A percentile compares a stretch with the other conserved stretches of the same genome.
Conservation (phyloP, 2,329 filamentous ascomycete species). For the Microsporum ferrugineum region DNA sequence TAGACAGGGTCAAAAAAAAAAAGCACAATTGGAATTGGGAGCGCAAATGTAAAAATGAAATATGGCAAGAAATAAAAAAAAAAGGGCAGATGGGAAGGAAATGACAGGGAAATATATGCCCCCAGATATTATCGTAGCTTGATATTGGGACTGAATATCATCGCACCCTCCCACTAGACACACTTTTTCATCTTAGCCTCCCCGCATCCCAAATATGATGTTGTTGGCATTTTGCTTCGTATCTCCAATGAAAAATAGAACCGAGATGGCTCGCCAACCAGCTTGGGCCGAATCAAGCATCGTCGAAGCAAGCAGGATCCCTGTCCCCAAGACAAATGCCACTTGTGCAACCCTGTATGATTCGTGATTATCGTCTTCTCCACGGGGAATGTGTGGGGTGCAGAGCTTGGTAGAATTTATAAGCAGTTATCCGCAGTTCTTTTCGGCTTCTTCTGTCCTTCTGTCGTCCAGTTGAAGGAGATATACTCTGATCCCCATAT, state of each 20-base stretch:
- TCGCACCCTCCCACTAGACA: background rate
- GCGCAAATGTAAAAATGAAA: constrained; percentile 4
- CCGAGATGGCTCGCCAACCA: background rate
- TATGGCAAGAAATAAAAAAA: constrained; percentile 8
- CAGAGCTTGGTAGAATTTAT: background rate
- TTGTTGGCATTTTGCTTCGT: background rate
- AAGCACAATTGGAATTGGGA: background rate
- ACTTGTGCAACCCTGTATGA: background rate
- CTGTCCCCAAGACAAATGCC: background rate
- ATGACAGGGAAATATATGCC: background rate
- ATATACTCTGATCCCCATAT: background rate
- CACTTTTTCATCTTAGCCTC: background rate
- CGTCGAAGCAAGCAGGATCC: background rate
- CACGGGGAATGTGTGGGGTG: background rate
- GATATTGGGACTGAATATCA: background rate
- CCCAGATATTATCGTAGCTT: background rate
- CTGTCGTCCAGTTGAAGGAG: too few species aligned
- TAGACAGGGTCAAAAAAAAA: background rate
- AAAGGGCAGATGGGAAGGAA: background rate
- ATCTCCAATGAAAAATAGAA: constrained; percentile 2
- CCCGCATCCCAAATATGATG: background rate
- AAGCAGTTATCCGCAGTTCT: background rate
- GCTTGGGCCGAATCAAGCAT: constrained; percentile 1
- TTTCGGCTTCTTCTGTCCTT: too few species aligned
- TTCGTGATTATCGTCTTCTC: background rate